phyloP scores from a whole-genome alignment of 2,329 filamentous ascomycete genomes.

The Raffaelea albimanens region DNA sequence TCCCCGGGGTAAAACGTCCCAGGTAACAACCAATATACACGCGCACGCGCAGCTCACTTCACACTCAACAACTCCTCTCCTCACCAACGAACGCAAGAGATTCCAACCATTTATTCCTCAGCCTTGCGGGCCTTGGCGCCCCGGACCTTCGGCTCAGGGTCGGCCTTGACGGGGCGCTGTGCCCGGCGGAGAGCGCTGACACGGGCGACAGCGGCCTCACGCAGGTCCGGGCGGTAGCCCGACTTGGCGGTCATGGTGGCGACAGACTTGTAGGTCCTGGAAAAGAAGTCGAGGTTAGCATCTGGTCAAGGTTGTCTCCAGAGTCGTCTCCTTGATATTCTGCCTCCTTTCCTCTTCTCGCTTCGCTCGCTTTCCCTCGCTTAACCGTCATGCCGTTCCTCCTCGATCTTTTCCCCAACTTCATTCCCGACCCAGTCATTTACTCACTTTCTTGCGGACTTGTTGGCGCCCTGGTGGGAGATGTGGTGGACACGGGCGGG shows the following conservation, averaged over 20 bases:
- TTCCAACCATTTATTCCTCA: too few species aligned
- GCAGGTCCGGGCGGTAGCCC: slow-evolving; percentile 76
- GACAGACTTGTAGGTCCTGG: slow-evolving; percentile 79
- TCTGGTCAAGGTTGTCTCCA: too few species aligned
- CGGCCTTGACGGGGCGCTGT: slow-evolving; percentile 70
- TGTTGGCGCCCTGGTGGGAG: slow-evolving; percentile 61
- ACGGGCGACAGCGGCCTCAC: slow-evolving; percentile 70
- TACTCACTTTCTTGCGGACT: slow-evolving; percentile 69
- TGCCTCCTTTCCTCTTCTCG: not conserved
- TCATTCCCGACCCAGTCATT: not conserved
- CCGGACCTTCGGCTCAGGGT: slow-evolving; percentile 63
- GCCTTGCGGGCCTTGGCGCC: slow-evolving; percentile 74
- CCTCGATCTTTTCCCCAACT: too few species aligned
- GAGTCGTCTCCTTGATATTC: not conserved
- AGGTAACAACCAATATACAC: too few species aligned
- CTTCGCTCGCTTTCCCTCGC: not conserved
- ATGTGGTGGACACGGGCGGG: slow-evolving; percentile 58
- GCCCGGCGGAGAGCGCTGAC: slow-evolving; percentile 75
- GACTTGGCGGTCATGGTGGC: slow-evolving; percentile 74
- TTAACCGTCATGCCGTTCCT: too few species aligned
- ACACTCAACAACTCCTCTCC: not conserved
- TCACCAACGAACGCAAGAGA: slow-evolving; percentile 22
- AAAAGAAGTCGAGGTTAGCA: slow-evolving; percentile 2
- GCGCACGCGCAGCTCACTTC: too few species aligned
- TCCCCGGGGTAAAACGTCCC: too few species aligned